Base-by-base conservation (phyloP, 2,329 filamentous ascomycete species). In the Botrytis sinoallii region DNA sequence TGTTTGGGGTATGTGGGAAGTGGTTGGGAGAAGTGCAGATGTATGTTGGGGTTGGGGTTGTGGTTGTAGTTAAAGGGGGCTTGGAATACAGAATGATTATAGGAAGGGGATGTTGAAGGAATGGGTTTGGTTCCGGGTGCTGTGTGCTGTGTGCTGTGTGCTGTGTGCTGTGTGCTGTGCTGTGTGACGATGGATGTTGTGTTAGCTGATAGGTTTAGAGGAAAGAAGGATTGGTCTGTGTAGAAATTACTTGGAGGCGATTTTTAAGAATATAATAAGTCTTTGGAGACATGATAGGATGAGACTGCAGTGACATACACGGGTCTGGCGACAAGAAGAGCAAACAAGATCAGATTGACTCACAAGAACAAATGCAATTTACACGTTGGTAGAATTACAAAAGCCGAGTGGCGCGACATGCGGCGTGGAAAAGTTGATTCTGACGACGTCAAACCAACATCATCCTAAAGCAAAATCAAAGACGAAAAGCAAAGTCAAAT, bases 401-500 rank as follows among this genome's bases (percentile, higher is more conserved):
- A 46, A 61, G 20, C 67, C 38, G 52, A 60, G 67, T 35, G 67
- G 20, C 38, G 32, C 40, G 38, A 38, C 35, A 35, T 35, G 40
- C 7, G 52, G 52, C 67, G 67, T 46, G 9, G 22, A 70, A 46
- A 70, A 22, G 67, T 60, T 60, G 67, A 42, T 25, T 68, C 38
- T 66, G 29, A 35, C 25, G 29, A 48, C 25, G 35, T 35, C 22
- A 20, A 55, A 20, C 14, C 12, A 25, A 32, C 16, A 25, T 44
- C 2, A 35, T 48, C 42, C 32, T 8, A 22, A 25, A 67, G 46
- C 12, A 48, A 32, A 40, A 6, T 8, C 6, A 66, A 18, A 18
- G 10, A 22, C 18, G 29, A 20, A 22, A 48, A 3, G 40, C 9
- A 29, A 20, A 48, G 25, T 29, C 29, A 35, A 44, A 1, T 1